Conservation (phyloP, 345 rosid species). For the Boechera stricta region DNA sequence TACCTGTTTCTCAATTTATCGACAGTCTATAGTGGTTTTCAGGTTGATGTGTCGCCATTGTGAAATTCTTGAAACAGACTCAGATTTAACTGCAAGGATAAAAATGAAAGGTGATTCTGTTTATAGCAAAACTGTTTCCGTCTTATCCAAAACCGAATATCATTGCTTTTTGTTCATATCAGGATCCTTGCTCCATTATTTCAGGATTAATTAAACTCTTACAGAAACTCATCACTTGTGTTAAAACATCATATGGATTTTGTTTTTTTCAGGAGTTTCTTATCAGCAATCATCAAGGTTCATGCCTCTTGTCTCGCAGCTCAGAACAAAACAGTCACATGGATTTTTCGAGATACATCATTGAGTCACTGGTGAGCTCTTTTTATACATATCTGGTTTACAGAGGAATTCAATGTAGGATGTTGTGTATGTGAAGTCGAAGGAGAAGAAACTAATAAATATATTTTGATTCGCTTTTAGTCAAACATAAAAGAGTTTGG, state of each 20-base stretch:
- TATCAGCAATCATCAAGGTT: not conserved
- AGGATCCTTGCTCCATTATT: too few relatives aligned
- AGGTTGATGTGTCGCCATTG: too few relatives aligned
- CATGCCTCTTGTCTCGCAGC: not conserved
- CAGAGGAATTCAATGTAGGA: not conserved
- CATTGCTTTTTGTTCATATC: not conserved
- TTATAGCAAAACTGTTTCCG: too few relatives aligned
- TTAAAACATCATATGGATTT: not conserved
- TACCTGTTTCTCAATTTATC: too few relatives aligned
- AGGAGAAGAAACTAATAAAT: not conserved
- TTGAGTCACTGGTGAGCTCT: not conserved
- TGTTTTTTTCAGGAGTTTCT: not conserved
- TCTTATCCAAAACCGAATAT: not conserved
- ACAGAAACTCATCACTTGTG: not conserved
- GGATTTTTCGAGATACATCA: not conserved
- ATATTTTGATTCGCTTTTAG: not conserved
- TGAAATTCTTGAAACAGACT: too few relatives aligned
- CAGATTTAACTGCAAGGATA: too few relatives aligned
- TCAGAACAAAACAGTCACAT: not conserved
- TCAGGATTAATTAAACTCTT: conserved; percentile 6
- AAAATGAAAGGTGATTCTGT: too few relatives aligned
- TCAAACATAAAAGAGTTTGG: not conserved
- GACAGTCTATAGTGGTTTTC: too few relatives aligned
- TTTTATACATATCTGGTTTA: not conserved
- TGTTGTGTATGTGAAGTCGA: conserved; percentile 1